Evolutionary conservation across 257 asterid species (phyloP).

Genomic region (Striga asiatica): DNA sequence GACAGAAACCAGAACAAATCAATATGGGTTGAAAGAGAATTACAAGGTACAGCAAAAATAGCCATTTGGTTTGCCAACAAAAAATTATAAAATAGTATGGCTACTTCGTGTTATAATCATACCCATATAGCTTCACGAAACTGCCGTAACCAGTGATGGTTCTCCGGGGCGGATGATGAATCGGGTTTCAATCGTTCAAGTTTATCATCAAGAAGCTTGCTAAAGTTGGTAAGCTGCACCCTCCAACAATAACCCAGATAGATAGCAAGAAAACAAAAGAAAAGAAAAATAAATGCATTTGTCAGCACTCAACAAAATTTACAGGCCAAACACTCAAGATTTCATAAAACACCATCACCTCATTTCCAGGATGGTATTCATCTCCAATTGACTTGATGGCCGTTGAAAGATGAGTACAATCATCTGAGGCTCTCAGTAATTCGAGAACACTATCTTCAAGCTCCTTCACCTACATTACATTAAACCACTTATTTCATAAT

Average conservation of each 20-base stretch:
- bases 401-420: slow-evolving; percentile 54
- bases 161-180: slow-evolving; percentile 36
- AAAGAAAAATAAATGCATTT: too few species aligned
- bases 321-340: neutral
- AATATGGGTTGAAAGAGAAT: neutral
- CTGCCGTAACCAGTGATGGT: slow-evolving; percentile 47
- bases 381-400: slow-evolving; percentile 51
- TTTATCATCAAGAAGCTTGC: slow-evolving; percentile 59
- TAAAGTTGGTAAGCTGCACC: slow-evolving; percentile 62
- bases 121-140: slow-evolving; percentile 94
- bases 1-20: neutral
- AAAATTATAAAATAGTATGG: slow-evolving; percentile 3
- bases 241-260: slow-evolving; percentile 13
- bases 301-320: slow-evolving; percentile 4
- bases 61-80: neutral
- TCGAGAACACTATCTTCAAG: slow-evolving; percentile 53
- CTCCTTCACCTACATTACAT: slow-evolving; percentile 59
- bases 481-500: neutral
- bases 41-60: neutral
- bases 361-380: slow-evolving; percentile 45
- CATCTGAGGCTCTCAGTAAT: slow-evolving; percentile 56
- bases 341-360: slow-evolving; percentile 32
- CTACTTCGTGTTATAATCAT: slow-evolving; percentile 10
- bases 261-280: neutral
- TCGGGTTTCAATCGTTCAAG: slow-evolving; percentile 34